phyloP scores from a whole-genome alignment of 176 grass and related monocot species.

The Oryza brachyantha region DNA sequence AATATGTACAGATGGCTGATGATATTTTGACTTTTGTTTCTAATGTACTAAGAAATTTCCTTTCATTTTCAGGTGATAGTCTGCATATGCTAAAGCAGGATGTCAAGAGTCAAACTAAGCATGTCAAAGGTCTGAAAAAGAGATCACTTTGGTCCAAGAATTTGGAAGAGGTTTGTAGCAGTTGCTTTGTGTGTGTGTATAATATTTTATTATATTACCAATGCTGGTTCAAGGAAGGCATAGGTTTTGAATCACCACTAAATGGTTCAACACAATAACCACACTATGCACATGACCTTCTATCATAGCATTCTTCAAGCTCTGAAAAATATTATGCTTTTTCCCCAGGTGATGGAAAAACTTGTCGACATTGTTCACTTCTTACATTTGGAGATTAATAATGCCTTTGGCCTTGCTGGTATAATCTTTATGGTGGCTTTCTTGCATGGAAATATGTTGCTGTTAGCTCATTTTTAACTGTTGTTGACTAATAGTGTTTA shows the following conservation, averaged over 20 bases:
- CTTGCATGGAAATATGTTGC: conserved; percentile 3
- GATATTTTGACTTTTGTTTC: not conserved
- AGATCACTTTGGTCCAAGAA: conserved; percentile 93
- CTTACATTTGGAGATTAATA: conserved; percentile 76
- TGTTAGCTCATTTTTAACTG: conserved; percentile 10
- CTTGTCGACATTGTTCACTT: conserved; percentile 88
- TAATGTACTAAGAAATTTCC: conserved; percentile 16
- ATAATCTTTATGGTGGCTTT: conserved; percentile 42
- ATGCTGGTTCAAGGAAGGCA: conserved; percentile 20
- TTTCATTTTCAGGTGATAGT: conserved; percentile 69
- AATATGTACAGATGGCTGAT: not conserved
- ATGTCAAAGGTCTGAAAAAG: conserved; percentile 87
- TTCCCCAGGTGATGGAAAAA: conserved; percentile 77
- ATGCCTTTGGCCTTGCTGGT: conserved; percentile 71
- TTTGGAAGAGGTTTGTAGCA: conserved; percentile 86
- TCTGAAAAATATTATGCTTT: conserved; percentile 25
- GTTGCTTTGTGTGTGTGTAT: conserved; percentile 37
- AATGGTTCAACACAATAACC: not conserved
- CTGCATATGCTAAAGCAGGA: conserved; percentile 90
- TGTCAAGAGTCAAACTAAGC: conserved; percentile 80
- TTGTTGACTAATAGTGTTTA: conserved; percentile 24
- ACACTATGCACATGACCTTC: conserved; percentile 9
- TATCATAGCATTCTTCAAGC: not conserved
- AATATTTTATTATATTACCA: too few relatives aligned
- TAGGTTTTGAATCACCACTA: conserved; percentile 1